These are phyloP conservation scores for Helminthosporium solani DNA, from an alignment of 2,329 filamentous ascomycete species.

Conservation along the genomic window DNA sequence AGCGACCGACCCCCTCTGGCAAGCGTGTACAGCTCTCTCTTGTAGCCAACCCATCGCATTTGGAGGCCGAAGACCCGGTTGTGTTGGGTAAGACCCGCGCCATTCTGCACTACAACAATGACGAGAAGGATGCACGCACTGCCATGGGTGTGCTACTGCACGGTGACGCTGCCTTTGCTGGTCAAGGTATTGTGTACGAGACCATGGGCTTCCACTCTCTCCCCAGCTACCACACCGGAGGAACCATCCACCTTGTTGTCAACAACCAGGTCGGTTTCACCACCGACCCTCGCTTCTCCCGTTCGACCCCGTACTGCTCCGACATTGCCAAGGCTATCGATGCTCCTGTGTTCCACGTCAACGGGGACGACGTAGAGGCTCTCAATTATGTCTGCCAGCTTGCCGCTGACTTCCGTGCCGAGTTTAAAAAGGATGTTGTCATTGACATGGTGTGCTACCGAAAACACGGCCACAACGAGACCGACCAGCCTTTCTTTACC, in stretches of 20 bases:
- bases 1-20: constrained; percentile 94
- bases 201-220: constrained; percentile 97
- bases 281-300: constrained; percentile 93
- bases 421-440: constrained; percentile 98
- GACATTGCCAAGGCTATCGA: constrained; percentile 99
- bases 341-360: constrained; percentile 98
- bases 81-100: constrained; percentile 96
- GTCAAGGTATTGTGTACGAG: constrained; percentile 96
- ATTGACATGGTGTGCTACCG: constrained; percentile 99
- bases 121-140: constrained; percentile 82
- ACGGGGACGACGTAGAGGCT: constrained; percentile 96
- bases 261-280: constrained; percentile 99
- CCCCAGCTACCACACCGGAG: constrained; percentile 93
- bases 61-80: constrained; percentile 97
- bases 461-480: constrained; percentile 99
- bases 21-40: constrained; percentile 99
- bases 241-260: constrained; percentile 93
- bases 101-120: constrained; percentile 98
- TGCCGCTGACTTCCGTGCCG: constrained; percentile 94
- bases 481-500: constrained; percentile 98
- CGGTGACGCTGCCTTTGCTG: constrained; percentile 95
- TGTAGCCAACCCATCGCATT: constrained; percentile 95
- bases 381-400: constrained; percentile 98
- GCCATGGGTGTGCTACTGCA: constrained; percentile 96
- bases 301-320: constrained; percentile 97